These are phyloP conservation scores for Paraphaeosphaeria minitans DNA, from an alignment of 2,329 filamentous ascomycete genomes.

Conservation along the genomic window DNA sequence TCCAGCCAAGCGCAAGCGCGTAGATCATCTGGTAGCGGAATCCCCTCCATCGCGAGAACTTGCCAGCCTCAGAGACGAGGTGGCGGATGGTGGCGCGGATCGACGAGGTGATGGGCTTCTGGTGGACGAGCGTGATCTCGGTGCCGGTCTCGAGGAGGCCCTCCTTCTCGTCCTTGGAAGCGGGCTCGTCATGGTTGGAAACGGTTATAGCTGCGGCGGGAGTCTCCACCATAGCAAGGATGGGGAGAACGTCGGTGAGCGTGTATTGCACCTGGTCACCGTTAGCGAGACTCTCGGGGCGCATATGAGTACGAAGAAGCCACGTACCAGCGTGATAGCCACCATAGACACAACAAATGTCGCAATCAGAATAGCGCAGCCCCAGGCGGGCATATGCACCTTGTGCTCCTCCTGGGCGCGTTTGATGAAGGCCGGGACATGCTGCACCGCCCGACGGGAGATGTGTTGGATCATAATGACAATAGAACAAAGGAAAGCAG, in stretches of 20 bases:
- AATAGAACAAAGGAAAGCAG: constrained; percentile 12
- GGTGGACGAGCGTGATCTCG: constrained; percentile 52
- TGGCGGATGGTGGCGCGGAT: constrained; percentile 64
- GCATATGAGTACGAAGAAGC: not conserved
- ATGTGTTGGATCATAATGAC: constrained; percentile 33
- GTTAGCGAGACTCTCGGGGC: not conserved
- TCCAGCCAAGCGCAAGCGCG: constrained; percentile 38
- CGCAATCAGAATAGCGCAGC: constrained; percentile 33
- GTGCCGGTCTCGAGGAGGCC: constrained; percentile 47
- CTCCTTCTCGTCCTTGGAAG: constrained; percentile 49
- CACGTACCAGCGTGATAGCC: constrained; percentile 48
- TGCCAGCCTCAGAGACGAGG: constrained; percentile 68
- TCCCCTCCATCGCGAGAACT: constrained; percentile 72
- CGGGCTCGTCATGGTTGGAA: constrained; percentile 53
- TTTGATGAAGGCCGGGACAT: constrained; percentile 36
- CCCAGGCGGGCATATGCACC: constrained; percentile 39
- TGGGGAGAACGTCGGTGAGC: constrained; percentile 63
- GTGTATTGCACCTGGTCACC: constrained; percentile 56
- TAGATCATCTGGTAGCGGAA: constrained; percentile 55
- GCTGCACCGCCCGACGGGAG: constrained; percentile 39
- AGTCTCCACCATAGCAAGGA: constrained; percentile 68
- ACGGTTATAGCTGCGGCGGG: constrained; percentile 58
- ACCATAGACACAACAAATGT: constrained; percentile 50
- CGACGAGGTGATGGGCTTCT: constrained; percentile 65
- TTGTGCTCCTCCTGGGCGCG: constrained; percentile 26